Evolutionary conservation across 1,139 yeast species (phyloP).

Genomic region (Neolecta irregularis): DNA sequence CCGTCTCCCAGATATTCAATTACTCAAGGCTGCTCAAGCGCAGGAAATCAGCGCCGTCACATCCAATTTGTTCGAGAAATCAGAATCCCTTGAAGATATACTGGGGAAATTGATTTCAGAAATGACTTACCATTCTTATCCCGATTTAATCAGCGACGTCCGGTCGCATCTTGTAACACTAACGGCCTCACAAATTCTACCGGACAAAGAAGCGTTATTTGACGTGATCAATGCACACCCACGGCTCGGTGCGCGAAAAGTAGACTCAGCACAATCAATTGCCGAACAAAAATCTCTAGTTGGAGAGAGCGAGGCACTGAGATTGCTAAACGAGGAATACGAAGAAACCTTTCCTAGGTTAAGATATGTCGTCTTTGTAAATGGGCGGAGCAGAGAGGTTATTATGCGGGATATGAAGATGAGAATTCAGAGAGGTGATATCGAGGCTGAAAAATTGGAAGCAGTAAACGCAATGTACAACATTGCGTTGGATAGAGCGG

Average conservation of each 20-base stretch:
- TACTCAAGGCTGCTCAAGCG: too few species aligned
- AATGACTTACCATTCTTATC: too few species aligned
- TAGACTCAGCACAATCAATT: constrained; percentile 46
- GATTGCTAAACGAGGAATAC: constrained; percentile 42
- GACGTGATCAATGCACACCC: constrained; percentile 91
- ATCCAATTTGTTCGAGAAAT: too few species aligned
- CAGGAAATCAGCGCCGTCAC: too few species aligned
- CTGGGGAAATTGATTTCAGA: too few species aligned
- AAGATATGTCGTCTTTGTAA: constrained; percentile 79
- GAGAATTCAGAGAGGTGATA: constrained; percentile 43
- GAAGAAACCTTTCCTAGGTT: constrained; percentile 67
- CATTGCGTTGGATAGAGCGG: constrained; percentile 64
- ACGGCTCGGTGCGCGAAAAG: constrained; percentile 49
- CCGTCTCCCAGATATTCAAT: too few species aligned
- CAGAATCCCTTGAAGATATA: too few species aligned
- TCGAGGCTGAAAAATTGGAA: constrained; percentile 39
- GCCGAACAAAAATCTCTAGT: constrained; percentile 55
- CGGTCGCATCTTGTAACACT: too few species aligned
- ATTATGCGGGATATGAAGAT: constrained; percentile 51
- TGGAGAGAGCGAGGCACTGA: constrained; percentile 35
- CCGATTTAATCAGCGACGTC: too few species aligned
- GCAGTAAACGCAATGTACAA: constrained; percentile 73
- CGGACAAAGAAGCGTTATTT: too few species aligned
- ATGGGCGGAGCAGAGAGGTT: constrained; percentile 53
- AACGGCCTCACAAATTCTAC: too few species aligned